Percentiles rank a stretch among this genome's conserved stretches.
These are phyloP conservation scores for Metschnikowia similis DNA, from an alignment of 805 yeast genomes.

Conservation along the genomic window DNA sequence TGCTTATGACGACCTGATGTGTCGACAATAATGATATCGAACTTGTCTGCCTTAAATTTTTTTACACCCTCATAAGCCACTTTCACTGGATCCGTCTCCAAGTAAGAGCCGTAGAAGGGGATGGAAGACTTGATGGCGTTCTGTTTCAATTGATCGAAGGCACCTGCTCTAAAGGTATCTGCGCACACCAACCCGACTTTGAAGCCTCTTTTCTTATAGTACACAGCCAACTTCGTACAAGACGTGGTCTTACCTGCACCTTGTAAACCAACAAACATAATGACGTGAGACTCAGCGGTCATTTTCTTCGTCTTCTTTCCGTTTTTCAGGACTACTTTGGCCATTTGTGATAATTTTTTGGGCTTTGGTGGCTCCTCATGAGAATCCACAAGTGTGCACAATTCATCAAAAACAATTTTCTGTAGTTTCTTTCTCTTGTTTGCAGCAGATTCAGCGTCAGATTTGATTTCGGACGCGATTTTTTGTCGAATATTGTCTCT, in stretches of 20 bases:
- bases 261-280: constrained; percentile 97
- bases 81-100: constrained; percentile 92
- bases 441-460: constrained; percentile 44
- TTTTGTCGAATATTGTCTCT: constrained; percentile 52
- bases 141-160: constrained; percentile 96
- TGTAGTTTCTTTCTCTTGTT: constrained; percentile 79
- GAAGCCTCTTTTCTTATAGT: constrained; percentile 88
- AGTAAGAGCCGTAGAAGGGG: constrained; percentile 92
- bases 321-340: constrained; percentile 19
- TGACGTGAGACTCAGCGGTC: constrained; percentile 45
- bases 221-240: constrained; percentile 93
- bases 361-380: constrained; percentile 67
- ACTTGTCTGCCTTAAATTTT: constrained; percentile 84
- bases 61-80: constrained; percentile 91
- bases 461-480: constrained; percentile 54
- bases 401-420: constrained; percentile 90
- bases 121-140: constrained; percentile 93
- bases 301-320: constrained; percentile 25
- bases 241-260: constrained; percentile 99
- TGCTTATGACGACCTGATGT: constrained; percentile 98
- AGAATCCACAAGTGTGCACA: constrained; percentile 81
- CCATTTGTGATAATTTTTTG: constrained; percentile 55
- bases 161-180: constrained; percentile 99
- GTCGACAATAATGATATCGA: constrained; percentile 91
- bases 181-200: constrained; percentile 98